Base-by-base conservation (phyloP, 75 land plant genomes). In the Chamaecyparis obtusa region DNA sequence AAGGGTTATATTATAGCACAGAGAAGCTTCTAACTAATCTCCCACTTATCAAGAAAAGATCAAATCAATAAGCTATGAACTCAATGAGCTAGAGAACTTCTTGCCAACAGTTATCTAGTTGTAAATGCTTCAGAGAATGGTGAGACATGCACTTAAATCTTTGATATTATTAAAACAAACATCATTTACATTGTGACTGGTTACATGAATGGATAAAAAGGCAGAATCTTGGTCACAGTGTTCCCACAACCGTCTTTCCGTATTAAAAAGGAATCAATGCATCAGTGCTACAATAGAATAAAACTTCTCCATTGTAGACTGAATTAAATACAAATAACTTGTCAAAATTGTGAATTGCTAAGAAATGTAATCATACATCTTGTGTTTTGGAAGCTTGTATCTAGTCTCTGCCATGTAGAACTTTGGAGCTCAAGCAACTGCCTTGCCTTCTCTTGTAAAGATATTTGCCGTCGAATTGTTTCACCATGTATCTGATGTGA, bases 291-390 rank as follows among this genome's bases (percentile, higher is more conserved):
- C 76, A 74, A 33, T 33, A 74, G 36, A 36, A 11, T 33, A 74
- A 11, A 74, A 33, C 9, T 74, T 30, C 36, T 33, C 37, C n/a
- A 74, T 30, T 51, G 33, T 33, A 33, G 76, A 74, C 37, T 24
- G 13, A 80, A 90, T 90, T 39, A 90, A 91, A 56, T 89, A 48
- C 10, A 48, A 36, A 54, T 87, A 27, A 83, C 36, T 32, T 32
- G 17, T 91, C 79, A 95, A 83, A 92, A 89, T 85, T 92, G 97
- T 72, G 96, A 91, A 75, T 95, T 97, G 91, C 97, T 97, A 35
- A 98, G 92, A 87, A 97, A 98, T 54, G 92, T 91, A 30, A 98
- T 86, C 90, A 93, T 95, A 90, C 99, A 95, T 87, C 97, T 90
- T 11, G 94, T 69, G 80, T 86, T 92, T 87, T 98, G 99, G 87